Conservation (phyloP, 768 basidiomycete species). For the Lactarius pseudohatsudake region DNA sequence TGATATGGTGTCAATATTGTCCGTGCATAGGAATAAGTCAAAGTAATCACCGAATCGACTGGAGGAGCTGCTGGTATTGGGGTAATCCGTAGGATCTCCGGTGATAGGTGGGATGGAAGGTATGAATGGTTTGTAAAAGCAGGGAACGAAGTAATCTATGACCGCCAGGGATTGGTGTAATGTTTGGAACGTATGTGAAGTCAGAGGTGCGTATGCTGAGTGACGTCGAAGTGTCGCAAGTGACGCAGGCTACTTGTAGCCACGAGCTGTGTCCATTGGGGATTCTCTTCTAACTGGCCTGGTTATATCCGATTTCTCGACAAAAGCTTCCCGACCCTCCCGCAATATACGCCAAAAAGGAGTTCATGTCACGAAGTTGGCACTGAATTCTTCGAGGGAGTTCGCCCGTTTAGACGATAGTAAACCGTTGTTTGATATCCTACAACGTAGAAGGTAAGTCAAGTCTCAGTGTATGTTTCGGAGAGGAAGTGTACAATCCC, state of each 20-base stretch:
- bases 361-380: background rate
- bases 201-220: too few species aligned
- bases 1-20: too few species aligned
- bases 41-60: constrained; percentile 48
- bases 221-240: too few species aligned
- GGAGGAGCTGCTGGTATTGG: constrained; percentile 45
- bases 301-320: too few species aligned
- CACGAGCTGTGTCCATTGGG: background rate
- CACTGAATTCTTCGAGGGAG: background rate
- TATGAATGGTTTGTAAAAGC: too few species aligned
- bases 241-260: background rate
- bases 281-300: background rate
- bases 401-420: background rate
- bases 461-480: background rate
- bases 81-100: too few species aligned
- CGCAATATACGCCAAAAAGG: too few species aligned
- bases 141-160: too few species aligned
- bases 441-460: background rate
- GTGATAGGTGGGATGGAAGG: too few species aligned
- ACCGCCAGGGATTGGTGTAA: too few species aligned
- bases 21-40: background rate
- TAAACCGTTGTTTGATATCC: background rate
- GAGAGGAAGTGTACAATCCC: background rate
- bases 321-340: too few species aligned
- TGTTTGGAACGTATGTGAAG: too few species aligned